A percentile compares a stretch with the other conserved stretches of the same genome.
Conservation (phyloP, 345 rosid genomes). For the Tarenaya hassleriana region DNA sequence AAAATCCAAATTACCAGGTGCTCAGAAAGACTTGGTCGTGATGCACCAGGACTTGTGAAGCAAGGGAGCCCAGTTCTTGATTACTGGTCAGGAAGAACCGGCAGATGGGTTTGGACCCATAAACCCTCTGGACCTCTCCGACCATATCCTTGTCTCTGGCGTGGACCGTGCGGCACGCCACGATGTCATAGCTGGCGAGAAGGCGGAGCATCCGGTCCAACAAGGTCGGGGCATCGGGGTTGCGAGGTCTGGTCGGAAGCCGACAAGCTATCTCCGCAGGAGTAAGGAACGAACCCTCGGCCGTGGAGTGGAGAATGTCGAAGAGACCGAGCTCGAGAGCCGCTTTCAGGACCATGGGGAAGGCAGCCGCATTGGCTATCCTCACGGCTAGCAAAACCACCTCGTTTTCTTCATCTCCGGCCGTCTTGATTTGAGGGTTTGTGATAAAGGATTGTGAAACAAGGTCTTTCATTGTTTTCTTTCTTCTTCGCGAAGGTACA, state of each 20-base stretch:
- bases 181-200: conserved; percentile 22
- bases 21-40: conserved; percentile 21
- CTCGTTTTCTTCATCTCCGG: conserved; percentile 4
- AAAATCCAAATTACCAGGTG: conserved; percentile 13
- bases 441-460: not conserved
- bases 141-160: no score
- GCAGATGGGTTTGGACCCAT: conserved; percentile 18
- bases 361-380: conserved; percentile 19
- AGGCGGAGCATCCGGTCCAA: conserved; percentile 25
- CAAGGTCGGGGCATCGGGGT: conserved; percentile 24
- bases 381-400: conserved; percentile 18
- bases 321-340: conserved; percentile 25
- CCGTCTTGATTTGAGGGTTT: not conserved
- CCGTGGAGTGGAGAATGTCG: conserved; percentile 15
- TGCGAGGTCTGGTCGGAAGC: conserved; percentile 20
- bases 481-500: no score
- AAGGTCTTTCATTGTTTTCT: conserved; percentile 8
- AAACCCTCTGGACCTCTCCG: conserved; percentile 14
- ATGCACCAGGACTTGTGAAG: conserved; percentile 15
- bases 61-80: conserved; percentile 19
- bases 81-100: conserved; percentile 17
- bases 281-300: conserved; percentile 16
- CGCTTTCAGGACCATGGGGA: conserved; percentile 28
- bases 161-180: conserved; percentile 19
- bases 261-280: conserved; percentile 12